phyloP scores from a whole-genome alignment of 805 yeast species.

The Wickerhamomyces canadensis region DNA sequence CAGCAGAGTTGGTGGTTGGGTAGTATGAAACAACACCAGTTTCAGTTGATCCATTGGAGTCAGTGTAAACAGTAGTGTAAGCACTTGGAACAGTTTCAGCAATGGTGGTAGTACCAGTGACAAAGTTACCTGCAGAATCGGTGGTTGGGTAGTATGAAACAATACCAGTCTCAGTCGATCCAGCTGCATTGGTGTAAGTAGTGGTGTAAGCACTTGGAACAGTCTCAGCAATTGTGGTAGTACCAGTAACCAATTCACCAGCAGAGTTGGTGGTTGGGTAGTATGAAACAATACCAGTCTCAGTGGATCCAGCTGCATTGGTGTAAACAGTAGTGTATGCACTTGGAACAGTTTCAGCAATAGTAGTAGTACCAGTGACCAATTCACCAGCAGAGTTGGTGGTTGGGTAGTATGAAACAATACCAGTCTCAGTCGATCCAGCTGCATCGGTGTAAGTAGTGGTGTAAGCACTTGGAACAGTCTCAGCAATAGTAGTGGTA shows the following conservation, averaged over 20 bases:
- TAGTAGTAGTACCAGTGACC: too few relatives aligned
- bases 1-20: too few relatives aligned
- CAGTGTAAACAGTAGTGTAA: too few relatives aligned
- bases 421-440: neutral
- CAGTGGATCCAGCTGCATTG: too few relatives aligned
- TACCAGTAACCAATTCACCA: neutral
- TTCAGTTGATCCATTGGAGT: too few relatives aligned
- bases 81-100: too few relatives aligned
- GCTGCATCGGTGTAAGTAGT: neutral
- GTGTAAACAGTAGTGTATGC: too few relatives aligned
- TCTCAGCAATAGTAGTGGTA: neutral
- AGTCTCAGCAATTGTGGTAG: neutral
- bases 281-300: too few relatives aligned
- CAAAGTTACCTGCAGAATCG: neutral
- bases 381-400: too few relatives aligned
- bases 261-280: neutral
- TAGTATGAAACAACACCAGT: too few relatives aligned
- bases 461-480: neutral
- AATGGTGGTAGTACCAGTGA: neutral
- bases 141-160: slow-evolving; percentile 20
- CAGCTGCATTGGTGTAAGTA: neutral
- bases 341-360: too few relatives aligned
- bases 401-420: slow-evolving; percentile 24
- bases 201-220: neutral
- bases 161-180: neutral